Evolutionary conservation across 176 grass and related monocot species (phyloP), one percentile per base, ranked within the genome.

Genomic region (Bonia amplexicaulis): DNA sequence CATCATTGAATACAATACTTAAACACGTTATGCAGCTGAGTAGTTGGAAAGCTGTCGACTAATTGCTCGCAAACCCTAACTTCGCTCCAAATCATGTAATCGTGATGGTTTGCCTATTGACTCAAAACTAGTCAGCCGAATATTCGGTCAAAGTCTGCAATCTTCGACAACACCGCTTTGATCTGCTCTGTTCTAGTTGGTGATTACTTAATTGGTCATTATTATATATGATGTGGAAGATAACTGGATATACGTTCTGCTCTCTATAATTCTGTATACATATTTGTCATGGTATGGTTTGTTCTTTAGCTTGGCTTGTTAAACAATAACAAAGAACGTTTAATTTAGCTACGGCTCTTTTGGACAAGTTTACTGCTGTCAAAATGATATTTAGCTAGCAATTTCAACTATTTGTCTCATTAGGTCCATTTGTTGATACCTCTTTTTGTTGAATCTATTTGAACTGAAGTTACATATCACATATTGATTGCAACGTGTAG

Each of bases 401-500:
- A 12, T 76, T 72, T 81, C 6, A 62, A 65, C 33, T 35, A 59
- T 77, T 74, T 33, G 11, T 20, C 12, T 67, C 9, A 62, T 26
- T 13, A 53, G 23, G 44, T 79, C 54, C 52, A 85, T 69, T 16
- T 82, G 49, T 13, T 83, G 53, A 46, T 69, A n/a, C 5, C 40
- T 23, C 1, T 60, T 58, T 68, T 42, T 64, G 1, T 20, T 59
- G 69, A 51, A 35, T 69, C 46, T 47, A 41, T 77, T 74, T 70
- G 46, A 67, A 76, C 44, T 84, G 59, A 37, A 74, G 63, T 69
- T 79, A 59, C 48, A 66, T 59, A 53, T 78, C 16, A 65, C n/a
- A 73, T 79, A 51, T 35, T 29, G 19, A 8, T 69, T 80, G 49
- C 66, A n/a, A 55, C 31, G 17, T 88, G 23, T 72, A 97, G 95